Conservation (phyloP, 768 basidiomycete genomes). For the Leucocoprinus sp. region DNA sequence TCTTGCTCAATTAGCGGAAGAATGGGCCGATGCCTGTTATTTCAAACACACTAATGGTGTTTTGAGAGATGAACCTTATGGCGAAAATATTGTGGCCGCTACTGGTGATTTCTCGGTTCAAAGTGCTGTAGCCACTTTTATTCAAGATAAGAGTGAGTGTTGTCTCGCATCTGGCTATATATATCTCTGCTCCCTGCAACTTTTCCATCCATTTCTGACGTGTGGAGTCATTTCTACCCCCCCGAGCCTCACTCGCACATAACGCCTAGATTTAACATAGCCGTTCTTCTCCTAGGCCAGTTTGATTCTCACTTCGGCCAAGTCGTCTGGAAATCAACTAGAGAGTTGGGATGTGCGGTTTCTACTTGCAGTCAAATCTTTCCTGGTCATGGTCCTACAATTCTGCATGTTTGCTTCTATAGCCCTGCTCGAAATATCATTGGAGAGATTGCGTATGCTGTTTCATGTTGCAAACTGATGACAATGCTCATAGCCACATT, state of each 20-base stretch:
- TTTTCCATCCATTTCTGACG: neutral
- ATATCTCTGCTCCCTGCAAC: neutral
- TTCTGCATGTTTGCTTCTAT: slow-evolving; percentile 58
- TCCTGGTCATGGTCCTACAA: slow-evolving; percentile 30
- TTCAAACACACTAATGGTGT: slow-evolving; percentile 39
- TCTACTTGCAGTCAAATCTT: slow-evolving; percentile 45
- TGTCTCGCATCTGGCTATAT: neutral
- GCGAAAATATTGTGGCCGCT: slow-evolving; percentile 49
- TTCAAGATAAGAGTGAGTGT: slow-evolving; percentile 38
- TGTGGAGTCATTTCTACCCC: neutral
- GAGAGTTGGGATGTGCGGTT: slow-evolving; percentile 47
- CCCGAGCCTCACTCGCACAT: neutral
- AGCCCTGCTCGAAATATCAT: slow-evolving; percentile 59
- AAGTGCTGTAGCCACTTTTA: slow-evolving; percentile 39
- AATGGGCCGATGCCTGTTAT: slow-evolving; percentile 43
- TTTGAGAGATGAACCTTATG: slow-evolving; percentile 35
- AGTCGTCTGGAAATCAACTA: slow-evolving; percentile 59
- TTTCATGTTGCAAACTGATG: neutral
- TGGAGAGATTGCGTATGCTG: slow-evolving; percentile 46
- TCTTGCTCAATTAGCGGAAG: slow-evolving; percentile 38
- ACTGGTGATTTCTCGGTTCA: slow-evolving; percentile 36
- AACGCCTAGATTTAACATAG: neutral
- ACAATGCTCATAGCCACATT: neutral
- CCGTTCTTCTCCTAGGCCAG: too few species aligned
- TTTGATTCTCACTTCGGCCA: slow-evolving; percentile 48